phyloP scores from a whole-genome alignment of 2,329 filamentous ascomycete genomes.

The Neofusicoccum laricinum region DNA sequence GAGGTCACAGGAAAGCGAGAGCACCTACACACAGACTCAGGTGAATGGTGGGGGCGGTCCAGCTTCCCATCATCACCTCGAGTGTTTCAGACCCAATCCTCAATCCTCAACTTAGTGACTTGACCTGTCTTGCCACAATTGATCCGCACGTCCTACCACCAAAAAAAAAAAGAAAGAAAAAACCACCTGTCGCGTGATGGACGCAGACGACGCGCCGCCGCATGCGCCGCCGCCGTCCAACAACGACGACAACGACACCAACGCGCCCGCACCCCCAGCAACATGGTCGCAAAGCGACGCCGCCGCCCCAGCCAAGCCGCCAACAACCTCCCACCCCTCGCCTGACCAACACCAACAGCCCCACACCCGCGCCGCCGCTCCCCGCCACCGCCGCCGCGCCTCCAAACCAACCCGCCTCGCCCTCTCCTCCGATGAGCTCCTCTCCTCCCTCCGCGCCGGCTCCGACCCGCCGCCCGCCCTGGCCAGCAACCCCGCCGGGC shows the following conservation, averaged over 20 bases:
- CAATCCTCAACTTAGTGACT: neutral
- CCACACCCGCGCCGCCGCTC: neutral
- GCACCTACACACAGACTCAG: neutral
- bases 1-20: neutral
- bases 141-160: too few species aligned
- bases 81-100: neutral
- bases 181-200: neutral
- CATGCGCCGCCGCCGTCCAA: neutral
- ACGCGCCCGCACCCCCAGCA: neutral
- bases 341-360: neutral
- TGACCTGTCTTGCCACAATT: neutral
- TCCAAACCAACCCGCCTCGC: neutral
- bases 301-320: neutral
- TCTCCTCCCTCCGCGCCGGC: neutral
- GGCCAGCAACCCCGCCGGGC: neutral
- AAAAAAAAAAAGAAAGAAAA: neutral
- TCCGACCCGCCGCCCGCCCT: neutral
- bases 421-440: neutral
- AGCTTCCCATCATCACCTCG: too few species aligned
- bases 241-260: neutral
- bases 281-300: neutral
- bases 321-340: neutral
- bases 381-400: neutral
- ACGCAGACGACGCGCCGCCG: neutral
- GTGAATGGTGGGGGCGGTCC: neutral